These are phyloP conservation scores for Fusarium avenaceum DNA, from an alignment of 2,329 filamentous ascomycete genomes.

Conservation along the genomic window DNA sequence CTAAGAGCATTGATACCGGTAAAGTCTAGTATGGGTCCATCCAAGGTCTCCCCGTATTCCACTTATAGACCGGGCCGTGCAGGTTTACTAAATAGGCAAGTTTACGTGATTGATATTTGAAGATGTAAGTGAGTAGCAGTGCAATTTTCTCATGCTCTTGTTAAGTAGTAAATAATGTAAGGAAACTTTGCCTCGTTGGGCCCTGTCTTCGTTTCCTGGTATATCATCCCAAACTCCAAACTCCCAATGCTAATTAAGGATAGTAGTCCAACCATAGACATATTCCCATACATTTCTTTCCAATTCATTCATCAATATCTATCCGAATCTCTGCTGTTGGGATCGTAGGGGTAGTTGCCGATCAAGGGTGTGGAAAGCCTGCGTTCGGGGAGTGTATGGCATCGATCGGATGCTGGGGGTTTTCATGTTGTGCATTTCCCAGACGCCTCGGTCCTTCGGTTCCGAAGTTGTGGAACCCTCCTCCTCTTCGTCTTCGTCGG, in stretches of 20 bases:
- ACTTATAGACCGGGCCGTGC: slow-evolving; percentile 3
- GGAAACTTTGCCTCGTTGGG: slow-evolving; percentile 19
- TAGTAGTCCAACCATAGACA: slow-evolving; percentile 9
- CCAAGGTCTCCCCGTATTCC: slow-evolving; percentile 9
- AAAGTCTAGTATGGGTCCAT: not conserved
- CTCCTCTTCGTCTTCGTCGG: slow-evolving; percentile 59
- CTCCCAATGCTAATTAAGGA: slow-evolving; percentile 39
- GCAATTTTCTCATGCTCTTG: not conserved
- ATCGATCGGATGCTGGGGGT: slow-evolving; percentile 51
- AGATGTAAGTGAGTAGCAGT: not conserved
- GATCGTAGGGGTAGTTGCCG: slow-evolving; percentile 67
- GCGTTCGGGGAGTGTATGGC: slow-evolving; percentile 75
- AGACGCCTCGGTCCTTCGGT: slow-evolving; percentile 61
- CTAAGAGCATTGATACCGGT: not conserved
- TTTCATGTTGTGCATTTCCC: slow-evolving; percentile 70
- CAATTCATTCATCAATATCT: not conserved
- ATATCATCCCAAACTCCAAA: slow-evolving; percentile 43
- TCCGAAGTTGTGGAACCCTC: slow-evolving; percentile 53
- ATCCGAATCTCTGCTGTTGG: slow-evolving; percentile 46
- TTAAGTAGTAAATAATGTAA: not conserved
- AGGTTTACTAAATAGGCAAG: slow-evolving; percentile 17
- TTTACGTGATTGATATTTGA: slow-evolving; percentile 4
- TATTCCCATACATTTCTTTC: not conserved
- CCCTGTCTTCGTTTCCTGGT: slow-evolving; percentile 32
- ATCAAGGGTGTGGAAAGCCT: slow-evolving; percentile 75